Conservation (phyloP, 2,329 filamentous ascomycete genomes). For the Zasmidium angulare region DNA sequence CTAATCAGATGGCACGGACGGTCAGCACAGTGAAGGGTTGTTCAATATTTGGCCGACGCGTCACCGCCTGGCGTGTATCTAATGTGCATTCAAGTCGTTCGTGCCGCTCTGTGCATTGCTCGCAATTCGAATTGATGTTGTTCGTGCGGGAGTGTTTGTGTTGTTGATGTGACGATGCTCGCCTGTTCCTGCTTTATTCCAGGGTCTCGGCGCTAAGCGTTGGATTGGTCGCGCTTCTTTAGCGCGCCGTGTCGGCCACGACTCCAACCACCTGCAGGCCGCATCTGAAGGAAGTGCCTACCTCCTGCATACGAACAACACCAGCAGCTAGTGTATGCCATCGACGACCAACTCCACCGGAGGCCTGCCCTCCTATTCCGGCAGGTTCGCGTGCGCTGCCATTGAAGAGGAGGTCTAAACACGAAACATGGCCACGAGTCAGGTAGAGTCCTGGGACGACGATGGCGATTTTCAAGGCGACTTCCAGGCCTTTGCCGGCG, state of each 20-base stretch:
- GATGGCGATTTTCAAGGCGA: constrained; percentile 61
- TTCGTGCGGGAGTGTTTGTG: no score
- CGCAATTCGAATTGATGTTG: no score
- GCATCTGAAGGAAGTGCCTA: background rate
- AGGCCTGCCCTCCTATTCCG: background rate
- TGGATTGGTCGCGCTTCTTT: background rate
- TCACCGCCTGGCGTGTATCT: no score
- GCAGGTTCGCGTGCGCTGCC: background rate
- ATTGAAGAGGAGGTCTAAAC: background rate
- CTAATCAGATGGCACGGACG: no score
- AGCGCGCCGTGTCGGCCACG: background rate
- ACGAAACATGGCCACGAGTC: constrained; percentile 6
- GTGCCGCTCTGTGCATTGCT: background rate
- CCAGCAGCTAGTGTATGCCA: no score
- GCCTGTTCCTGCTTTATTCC: background rate
- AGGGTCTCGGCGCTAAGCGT: no score
- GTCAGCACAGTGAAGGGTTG: no score
- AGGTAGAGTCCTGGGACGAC: constrained; percentile 66
- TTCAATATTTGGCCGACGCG: no score
- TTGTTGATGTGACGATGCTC: background rate
- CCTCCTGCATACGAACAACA: background rate
- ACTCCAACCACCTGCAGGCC: background rate
- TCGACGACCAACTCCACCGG: no score
- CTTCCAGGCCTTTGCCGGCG: constrained; percentile 45
- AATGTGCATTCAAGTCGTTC: no score